These are phyloP conservation scores for Areca catechu DNA, from an alignment of 176 grass and related monocot genomes.

Conservation along the genomic window DNA sequence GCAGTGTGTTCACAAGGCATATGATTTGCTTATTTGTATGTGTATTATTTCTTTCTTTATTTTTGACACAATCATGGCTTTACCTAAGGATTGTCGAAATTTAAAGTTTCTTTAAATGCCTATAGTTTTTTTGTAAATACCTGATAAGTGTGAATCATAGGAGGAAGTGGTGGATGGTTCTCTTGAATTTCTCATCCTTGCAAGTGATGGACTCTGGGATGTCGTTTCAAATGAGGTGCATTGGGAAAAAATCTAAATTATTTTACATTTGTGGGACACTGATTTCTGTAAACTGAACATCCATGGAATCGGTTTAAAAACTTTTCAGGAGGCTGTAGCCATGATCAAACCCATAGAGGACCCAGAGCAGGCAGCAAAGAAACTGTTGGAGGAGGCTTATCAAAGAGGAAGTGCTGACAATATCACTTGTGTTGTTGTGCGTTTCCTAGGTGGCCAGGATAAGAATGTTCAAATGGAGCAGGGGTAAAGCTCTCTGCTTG, in stretches of 20 bases:
- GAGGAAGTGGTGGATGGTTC: conserved; percentile 9
- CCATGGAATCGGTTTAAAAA: neutral
- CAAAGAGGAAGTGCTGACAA: conserved; percentile 7
- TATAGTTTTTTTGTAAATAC: too few relatives aligned
- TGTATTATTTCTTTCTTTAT: neutral
- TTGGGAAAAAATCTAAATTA: neutral
- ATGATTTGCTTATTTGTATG: too few relatives aligned
- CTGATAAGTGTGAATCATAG: neutral
- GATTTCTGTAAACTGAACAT: neutral
- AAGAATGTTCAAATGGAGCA: too few relatives aligned
- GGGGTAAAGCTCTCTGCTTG: too few relatives aligned
- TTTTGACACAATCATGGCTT: neutral
- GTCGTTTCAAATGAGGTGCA: conserved; percentile 16
- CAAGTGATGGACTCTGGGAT: conserved; percentile 22
- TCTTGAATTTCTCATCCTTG: conserved; percentile 14
- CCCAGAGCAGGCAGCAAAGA: conserved; percentile 7
- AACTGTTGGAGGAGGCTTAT: conserved; percentile 1
- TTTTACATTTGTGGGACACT: neutral
- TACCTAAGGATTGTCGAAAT: neutral
- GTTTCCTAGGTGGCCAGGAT: neutral
- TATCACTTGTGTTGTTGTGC: conserved; percentile 5
- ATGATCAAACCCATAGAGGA: conserved; percentile 10
- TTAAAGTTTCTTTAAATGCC: neutral
- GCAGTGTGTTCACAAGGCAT: too few relatives aligned
- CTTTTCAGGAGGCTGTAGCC: conserved; percentile 2